Base-by-base conservation (phyloP, 805 yeast genomes). In the Wickerhamomyces sydowiorum region DNA sequence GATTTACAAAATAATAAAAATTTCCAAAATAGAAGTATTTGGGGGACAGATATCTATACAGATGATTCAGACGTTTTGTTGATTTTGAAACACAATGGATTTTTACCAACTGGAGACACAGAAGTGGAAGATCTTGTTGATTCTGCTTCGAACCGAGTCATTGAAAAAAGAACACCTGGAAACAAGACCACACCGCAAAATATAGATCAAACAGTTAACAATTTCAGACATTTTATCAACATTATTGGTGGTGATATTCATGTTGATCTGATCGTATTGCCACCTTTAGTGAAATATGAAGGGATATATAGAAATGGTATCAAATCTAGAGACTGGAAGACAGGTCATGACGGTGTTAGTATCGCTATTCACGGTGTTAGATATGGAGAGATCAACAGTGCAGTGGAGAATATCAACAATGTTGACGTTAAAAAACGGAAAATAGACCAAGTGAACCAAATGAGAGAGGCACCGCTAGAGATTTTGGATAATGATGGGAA, bases 1-100 rank as follows among this genome's bases (percentile, higher is more conserved):
- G 56, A 57, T 27, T 37, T 56, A 10, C 42, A 33, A 15, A 57
- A 57, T 44, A 57, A 54, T 40, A 38, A 44, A 24, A 46, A 53
- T 36, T 56, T 48, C 30, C 41, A 36, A 14, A 46, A 52, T 15
- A 46, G 61, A 19, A 72, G 75, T 36, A 48, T 89, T 2, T 91
- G 98, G 98, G 99, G 99, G 2, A 76, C 90, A 2, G 96, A 90
- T 35, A 69, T 93, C 1, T 93, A 91, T 61, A 86, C 97, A 0
- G 98, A 93, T 61, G 99, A 91, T 60, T 84, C 96, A 1, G 96
- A 91, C 60, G 66, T 90, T 2, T 70, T 91, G 29, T 70, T 86
- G 5, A 83, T 81, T 0, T 64, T 91, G 39, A 74, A 78, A 47
- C 98, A 93, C 53, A 66, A 80, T 46, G 96, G 96, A 63, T 82